These are phyloP conservation scores for Spathaspora girioi DNA, from an alignment of 805 yeast species.

Conservation along the genomic window DNA sequence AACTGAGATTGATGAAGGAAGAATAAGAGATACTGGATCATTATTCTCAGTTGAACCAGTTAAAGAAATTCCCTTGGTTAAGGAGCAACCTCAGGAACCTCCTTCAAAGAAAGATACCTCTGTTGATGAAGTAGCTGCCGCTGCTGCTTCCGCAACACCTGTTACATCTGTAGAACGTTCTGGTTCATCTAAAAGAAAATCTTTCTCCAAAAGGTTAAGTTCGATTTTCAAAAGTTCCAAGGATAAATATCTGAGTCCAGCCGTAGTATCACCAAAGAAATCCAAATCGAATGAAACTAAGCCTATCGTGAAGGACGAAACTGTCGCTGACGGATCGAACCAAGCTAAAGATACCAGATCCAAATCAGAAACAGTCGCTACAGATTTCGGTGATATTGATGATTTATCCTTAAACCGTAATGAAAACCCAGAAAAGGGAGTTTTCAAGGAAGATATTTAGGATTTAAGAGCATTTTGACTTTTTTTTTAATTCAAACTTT, in stretches of 20 bases:
- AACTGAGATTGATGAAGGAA: conserved; percentile 29
- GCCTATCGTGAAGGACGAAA: not conserved
- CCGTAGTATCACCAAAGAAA: conserved; percentile 2
- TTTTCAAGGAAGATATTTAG: conserved; percentile 42
- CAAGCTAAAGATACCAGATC: conserved; percentile 10
- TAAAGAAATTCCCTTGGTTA: conserved; percentile 13
- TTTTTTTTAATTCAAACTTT: not conserved
- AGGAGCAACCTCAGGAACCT: conserved; percentile 9
- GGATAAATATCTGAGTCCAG: not conserved
- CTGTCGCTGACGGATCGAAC: not conserved
- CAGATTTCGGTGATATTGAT: conserved; percentile 17
- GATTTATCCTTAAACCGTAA: conserved; percentile 24
- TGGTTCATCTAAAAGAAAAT: conserved; percentile 9
- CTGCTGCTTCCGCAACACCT: conserved; percentile 6
- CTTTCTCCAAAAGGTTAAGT: conserved; percentile 18
- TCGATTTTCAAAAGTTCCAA: conserved; percentile 8
- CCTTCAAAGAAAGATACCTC: conserved; percentile 5
- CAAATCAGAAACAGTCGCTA: conserved; percentile 6
- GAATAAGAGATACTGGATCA: conserved; percentile 36
- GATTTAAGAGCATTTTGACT: not conserved
- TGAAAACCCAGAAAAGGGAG: conserved; percentile 29
- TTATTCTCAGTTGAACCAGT: conserved; percentile 29
- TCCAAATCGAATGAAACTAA: conserved; percentile 1
- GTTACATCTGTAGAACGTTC: conserved; percentile 1
- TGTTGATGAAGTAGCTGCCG: conserved; percentile 5